Base-by-base conservation (phyloP, 495 filamentous ascomycete species). In the Xylaria acuta region DNA sequence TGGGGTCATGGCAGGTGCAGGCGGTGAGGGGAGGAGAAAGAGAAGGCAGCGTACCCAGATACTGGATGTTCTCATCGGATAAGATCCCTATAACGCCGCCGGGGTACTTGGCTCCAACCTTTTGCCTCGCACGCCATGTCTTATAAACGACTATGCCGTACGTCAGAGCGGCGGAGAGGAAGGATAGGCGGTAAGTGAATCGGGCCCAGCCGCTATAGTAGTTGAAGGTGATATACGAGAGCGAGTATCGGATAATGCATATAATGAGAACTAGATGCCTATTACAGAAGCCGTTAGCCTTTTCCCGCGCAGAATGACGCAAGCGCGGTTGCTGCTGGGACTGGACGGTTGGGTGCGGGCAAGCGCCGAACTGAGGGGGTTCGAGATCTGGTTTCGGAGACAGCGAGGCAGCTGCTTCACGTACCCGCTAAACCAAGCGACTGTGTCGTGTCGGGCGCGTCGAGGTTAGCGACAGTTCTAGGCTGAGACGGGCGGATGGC, bases 91-190 rank as follows among this genome's bases (percentile, higher is more conserved):
- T 38, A 34, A 83, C 79, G 73, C 90, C 89, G 51, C 88, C 83
- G 54, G 83, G 82, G 72, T 84, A 83, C 78, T 84, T 86, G 68
- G 84, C 86, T 62, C 90, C 91, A 62, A 88, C 84, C 81, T 90
- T 89, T 72, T 91, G 87, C 69, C 93, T 90, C 71, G 96, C 92
- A 69, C 95, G 90, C 84, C 92, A 95, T 64, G 93, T 94, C 88
- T 99, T 99, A 88, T 97, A 98, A n/a, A 98, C 97, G 25, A 99
- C 96, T 72, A 99, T 98, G 73, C 97, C 96, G 82, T 99, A 99
- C 3, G 96, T 98, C 36, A 88, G 89, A 16, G 94, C 93, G 0
- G 96, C 96, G 9, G 93, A 89, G 68, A 97, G 67, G 80, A 98
- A 99, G 51, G 94, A 92, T 43, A 92, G 86, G 74, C 97, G 94